These are phyloP conservation scores for Cucumis cinereus DNA, from an alignment of 306 rosid species.

Conservation along the genomic window DNA sequence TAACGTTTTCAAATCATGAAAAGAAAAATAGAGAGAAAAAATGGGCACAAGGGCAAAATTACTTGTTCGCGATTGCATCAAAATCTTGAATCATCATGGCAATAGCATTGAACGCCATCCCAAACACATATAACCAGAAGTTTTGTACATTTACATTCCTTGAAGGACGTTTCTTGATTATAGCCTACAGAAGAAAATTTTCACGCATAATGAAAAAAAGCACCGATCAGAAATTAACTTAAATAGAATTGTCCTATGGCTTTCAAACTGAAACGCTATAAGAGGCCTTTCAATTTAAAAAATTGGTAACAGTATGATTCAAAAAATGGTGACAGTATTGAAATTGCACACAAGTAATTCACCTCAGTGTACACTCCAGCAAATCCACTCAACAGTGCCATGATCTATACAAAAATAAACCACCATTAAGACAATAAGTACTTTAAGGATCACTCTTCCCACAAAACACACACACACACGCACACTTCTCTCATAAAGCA, in stretches of 20 bases:
- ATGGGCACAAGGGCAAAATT: conserved; percentile 13
- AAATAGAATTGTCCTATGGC: neutral
- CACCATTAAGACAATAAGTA: conserved; percentile 8
- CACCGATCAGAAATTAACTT: neutral
- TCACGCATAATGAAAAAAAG: neutral
- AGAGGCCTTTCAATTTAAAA: neutral
- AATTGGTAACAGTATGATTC: no score
- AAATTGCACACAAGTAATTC: conserved; percentile 17
- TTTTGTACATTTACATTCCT: conserved; percentile 91
- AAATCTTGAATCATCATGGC: conserved; percentile 93
- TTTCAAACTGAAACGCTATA: neutral
- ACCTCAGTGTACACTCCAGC: conserved; percentile 97
- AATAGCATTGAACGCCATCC: conserved; percentile 81
- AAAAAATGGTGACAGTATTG: neutral
- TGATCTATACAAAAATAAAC: conserved; percentile 39
- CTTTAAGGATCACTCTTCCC: neutral
- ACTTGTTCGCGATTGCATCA: conserved; percentile 82
- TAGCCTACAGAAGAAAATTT: conserved; percentile 46
- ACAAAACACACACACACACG: neutral
- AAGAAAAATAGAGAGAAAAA: neutral
- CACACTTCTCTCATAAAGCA: neutral
- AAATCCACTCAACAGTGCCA: conserved; percentile 97
- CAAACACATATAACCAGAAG: conserved; percentile 90
- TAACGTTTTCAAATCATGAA: neutral
- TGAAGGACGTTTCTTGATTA: conserved; percentile 88